phyloP scores from a whole-genome alignment of 2,329 filamentous ascomycete species.

The Alternaria ventricosa region DNA sequence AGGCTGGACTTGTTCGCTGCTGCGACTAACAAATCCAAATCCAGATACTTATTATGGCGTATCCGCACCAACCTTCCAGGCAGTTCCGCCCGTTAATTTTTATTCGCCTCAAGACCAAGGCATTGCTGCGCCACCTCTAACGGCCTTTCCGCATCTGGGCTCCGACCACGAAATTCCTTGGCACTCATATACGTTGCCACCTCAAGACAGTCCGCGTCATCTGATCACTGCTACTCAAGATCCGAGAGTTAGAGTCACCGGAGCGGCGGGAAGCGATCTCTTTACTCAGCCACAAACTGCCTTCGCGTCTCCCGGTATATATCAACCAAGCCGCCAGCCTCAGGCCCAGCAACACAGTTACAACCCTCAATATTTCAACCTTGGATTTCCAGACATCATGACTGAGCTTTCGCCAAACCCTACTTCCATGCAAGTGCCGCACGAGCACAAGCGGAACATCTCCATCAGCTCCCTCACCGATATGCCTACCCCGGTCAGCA shows the following conservation, averaged over 20 bases:
- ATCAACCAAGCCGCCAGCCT: slow-evolving; percentile 35
- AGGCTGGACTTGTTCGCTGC: slow-evolving; percentile 29
- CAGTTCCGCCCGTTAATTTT: slow-evolving; percentile 26
- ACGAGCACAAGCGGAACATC: slow-evolving; percentile 41
- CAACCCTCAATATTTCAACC: slow-evolving; percentile 28
- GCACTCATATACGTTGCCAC: slow-evolving; percentile 27
- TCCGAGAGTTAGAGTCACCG: slow-evolving; percentile 43
- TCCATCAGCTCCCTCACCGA: slow-evolving; percentile 39
- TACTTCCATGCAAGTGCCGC: slow-evolving; percentile 29
- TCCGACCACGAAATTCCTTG: slow-evolving; percentile 33
- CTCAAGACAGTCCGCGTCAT: slow-evolving; percentile 43
- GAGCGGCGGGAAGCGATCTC: slow-evolving; percentile 28
- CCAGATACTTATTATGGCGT: slow-evolving; percentile 40
- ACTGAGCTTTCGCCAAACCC: slow-evolving; percentile 27
- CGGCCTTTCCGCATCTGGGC: slow-evolving; percentile 41
- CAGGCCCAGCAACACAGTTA: slow-evolving; percentile 37
- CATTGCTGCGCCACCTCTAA: slow-evolving; percentile 34
- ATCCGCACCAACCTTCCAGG: slow-evolving; percentile 32
- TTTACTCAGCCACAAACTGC: slow-evolving; percentile 44
- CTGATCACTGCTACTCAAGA: slow-evolving; percentile 33
- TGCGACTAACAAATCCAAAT: slow-evolving; percentile 25
- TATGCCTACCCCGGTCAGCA: slow-evolving; percentile 47
- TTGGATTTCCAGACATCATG: slow-evolving; percentile 30
- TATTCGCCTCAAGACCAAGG: slow-evolving; percentile 39
- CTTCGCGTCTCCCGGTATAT: slow-evolving; percentile 40